Conservation (phyloP, 305 asterid species). For the Ajuga reptans region DNA sequence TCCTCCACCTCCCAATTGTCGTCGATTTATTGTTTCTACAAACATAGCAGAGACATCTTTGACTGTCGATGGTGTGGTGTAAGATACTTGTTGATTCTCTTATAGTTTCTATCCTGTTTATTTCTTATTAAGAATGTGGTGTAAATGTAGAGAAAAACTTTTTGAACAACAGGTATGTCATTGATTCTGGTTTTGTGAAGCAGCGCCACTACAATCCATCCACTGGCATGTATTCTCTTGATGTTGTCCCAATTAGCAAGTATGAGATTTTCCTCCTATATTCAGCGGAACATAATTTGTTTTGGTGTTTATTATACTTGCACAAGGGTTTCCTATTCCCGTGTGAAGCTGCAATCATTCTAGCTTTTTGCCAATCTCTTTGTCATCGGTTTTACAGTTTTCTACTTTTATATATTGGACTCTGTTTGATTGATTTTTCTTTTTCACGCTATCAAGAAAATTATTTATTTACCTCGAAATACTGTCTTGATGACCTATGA, state of each 20-base stretch:
- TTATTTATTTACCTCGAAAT: background rate
- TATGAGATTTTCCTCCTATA: constrained; percentile 25
- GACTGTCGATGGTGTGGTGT: constrained; percentile 99
- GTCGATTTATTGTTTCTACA: constrained; percentile 88
- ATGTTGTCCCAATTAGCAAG: constrained; percentile 94
- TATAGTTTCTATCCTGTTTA: background rate
- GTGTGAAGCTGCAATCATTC: background rate
- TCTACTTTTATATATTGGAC: background rate
- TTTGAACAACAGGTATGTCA: constrained; percentile 59
- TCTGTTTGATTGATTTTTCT: background rate
- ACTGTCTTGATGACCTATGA: background rate
- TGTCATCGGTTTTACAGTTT: background rate
- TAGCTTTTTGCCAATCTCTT: background rate
- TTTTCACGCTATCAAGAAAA: background rate
- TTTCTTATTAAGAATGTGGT: background rate
- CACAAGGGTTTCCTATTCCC: background rate
- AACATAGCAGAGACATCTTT: constrained; percentile 95
- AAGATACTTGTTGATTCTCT: constrained; percentile 27
- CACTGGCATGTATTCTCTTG: constrained; percentile 95
- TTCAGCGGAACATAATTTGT: background rate
- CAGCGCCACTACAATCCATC: constrained; percentile 93
- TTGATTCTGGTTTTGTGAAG: constrained; percentile 93
- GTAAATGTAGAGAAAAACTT: constrained; percentile 3
- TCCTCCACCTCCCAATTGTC: constrained; percentile 80
- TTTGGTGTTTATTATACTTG: background rate